Evolutionary conservation across 2,329 filamentous ascomycete genomes (phyloP), one percentile per base, ranked within the genome.

Genomic region (Pyrenochaeta sp.): DNA sequence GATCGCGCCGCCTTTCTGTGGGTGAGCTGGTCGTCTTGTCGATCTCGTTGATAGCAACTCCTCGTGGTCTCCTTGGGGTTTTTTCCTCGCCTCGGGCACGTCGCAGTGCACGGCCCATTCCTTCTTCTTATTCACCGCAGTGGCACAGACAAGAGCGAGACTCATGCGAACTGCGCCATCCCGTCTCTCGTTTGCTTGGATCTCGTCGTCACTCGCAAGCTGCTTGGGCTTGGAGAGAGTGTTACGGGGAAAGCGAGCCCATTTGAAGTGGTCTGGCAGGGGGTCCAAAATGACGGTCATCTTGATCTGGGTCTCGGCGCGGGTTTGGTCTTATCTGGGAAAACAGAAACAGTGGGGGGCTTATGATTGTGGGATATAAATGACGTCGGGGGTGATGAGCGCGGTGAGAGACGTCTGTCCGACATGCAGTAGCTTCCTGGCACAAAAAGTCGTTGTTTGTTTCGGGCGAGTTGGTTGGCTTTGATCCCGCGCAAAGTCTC

Each of bases 211-310:
- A 67, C 92, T 96, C 2, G 90, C 87, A 39, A 96, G 83, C 20
- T 97, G 83, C 76, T 98, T 98, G 6, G 93, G 90, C 74, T 98
- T 98, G 17, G 93, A 95, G 49, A 99, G 95, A 0, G 92, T 96
- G 71, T 97, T 89, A 3, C 89, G 87, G 4, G 94, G 95, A n/a
- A 99, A 84, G 68, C 96, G 92, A 45, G 98, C 79, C 71, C 89
- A 91, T 60, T 89, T 90, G 52, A 93, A 86, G 10, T 90, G 89
- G 0, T 83, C 79, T 1, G 93, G 92, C 42, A 96, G 80, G 18
- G 90, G 87, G 51, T 87, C 88, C 33, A 98, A 77, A 0, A 88
- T 90, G 75, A 98, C 83, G 67, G 89, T 89, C 63, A 97, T 91
- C 7, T 90, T 91, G 64, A 98, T 97, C 72, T 98, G 95, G 0